Percentiles rank a stretch among this genome's conserved stretches.
Evolutionary conservation across 192 early-diverging fungal species (phyloP).

Genomic region (Anaeromyces robustus): DNA sequence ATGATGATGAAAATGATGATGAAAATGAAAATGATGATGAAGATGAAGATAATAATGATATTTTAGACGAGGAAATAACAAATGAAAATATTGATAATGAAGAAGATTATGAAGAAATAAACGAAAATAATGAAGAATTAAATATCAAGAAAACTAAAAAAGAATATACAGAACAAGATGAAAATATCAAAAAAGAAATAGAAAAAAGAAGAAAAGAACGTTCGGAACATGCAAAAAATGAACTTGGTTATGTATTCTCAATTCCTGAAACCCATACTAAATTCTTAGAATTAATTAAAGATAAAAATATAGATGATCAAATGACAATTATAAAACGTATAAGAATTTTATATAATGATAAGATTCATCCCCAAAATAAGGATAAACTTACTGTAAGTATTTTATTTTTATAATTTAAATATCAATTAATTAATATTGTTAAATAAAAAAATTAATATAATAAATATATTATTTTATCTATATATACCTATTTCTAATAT

Average conservation of each 20-base stretch:
- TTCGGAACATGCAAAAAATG: constrained; percentile 15
- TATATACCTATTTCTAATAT: no score
- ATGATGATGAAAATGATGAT: background rate
- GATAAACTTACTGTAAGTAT: constrained; percentile 31
- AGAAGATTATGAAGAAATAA: background rate
- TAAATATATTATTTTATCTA: no score
- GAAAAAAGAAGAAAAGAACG: background rate
- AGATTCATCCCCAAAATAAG: constrained; percentile 67
- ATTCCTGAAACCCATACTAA: constrained; percentile 59
- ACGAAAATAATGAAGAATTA: background rate
- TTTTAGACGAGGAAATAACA: constrained; percentile 23
- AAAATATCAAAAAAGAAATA: background rate
- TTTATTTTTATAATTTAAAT: background rate
- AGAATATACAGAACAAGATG: background rate
- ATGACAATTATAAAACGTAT: constrained; percentile 63
- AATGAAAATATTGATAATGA: constrained; percentile 4
- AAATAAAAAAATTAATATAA: no score
- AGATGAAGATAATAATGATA: constrained; percentile 24
- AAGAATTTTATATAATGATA: constrained; percentile 66
- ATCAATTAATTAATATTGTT: no score
- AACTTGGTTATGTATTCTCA: constrained; percentile 70
- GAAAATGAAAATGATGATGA: background rate
- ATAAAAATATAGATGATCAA: constrained; percentile 48
- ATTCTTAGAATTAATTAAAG: constrained; percentile 48
- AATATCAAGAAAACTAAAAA: background rate